Evolutionary conservation across 2,329 filamentous ascomycete genomes (phyloP).

Genomic region (Thielaviopsis populi): DNA sequence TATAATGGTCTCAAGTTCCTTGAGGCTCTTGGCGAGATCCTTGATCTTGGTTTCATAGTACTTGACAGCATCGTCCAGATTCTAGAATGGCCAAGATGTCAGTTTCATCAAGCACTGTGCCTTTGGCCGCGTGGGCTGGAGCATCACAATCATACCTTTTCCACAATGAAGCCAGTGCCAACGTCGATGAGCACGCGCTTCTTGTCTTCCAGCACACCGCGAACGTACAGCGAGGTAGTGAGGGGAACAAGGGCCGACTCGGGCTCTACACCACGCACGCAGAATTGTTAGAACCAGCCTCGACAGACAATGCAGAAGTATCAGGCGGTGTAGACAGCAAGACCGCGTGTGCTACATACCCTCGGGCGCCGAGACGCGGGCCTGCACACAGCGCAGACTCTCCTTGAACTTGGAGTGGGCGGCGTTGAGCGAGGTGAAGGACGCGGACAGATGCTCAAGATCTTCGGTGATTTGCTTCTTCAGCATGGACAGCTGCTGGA

Average conservation of each 20-base stretch:
- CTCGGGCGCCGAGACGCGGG: slow-evolving; percentile 22
- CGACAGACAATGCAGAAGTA: background rate
- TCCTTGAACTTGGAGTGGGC: slow-evolving; percentile 88
- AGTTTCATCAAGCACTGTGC: background rate
- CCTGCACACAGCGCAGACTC: slow-evolving; percentile 62
- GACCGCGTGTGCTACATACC: background rate
- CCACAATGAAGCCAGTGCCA: slow-evolving; percentile 85
- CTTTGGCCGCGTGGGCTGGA: background rate
- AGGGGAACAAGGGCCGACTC: slow-evolving; percentile 74
- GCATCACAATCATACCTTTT: slow-evolving; percentile 47
- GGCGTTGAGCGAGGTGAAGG: slow-evolving; percentile 75
- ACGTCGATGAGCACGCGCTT: slow-evolving; percentile 79
- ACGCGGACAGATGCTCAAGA: slow-evolving; percentile 81
- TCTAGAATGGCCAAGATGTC: slow-evolving; percentile 24
- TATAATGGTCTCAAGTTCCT: slow-evolving; percentile 42
- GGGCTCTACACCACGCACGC: slow-evolving; percentile 20
- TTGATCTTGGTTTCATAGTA: slow-evolving; percentile 44
- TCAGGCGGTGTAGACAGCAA: background rate
- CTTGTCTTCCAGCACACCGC: slow-evolving; percentile 59
- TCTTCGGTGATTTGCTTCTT: slow-evolving; percentile 96
- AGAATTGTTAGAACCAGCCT: background rate
- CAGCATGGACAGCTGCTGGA: slow-evolving; percentile 74
- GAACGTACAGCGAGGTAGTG: slow-evolving; percentile 88
- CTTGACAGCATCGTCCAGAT: slow-evolving; percentile 36
- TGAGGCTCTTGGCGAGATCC: slow-evolving; percentile 37